These are phyloP conservation scores for Vigna angularis DNA, from an alignment of 306 rosid species.

Conservation along the genomic window DNA sequence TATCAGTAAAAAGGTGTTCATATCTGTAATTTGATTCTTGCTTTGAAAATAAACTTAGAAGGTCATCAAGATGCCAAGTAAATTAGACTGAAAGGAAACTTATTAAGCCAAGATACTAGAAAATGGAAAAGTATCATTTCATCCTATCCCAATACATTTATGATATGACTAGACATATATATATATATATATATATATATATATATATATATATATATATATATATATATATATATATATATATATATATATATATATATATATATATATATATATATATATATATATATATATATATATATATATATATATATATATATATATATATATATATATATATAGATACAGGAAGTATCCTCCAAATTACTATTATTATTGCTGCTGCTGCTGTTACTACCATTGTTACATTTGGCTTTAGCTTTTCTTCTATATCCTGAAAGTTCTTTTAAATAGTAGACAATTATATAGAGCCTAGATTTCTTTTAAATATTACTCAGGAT, in stretches of 20 bases:
- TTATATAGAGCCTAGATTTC: neutral
- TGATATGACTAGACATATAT: neutral
- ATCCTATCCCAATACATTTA: neutral
- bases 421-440: neutral
- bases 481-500: neutral
- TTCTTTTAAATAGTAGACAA: neutral
- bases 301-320: no score
- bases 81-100: slow-evolving; percentile 6
- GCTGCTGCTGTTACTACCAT: no score
- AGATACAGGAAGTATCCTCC: no score
- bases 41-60: neutral
- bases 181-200: no score
- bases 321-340: no score
- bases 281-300: no score
- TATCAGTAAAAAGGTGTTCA: neutral
- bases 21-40: neutral
- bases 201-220: no score
- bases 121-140: neutral
- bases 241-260: no score
- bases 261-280: no score
- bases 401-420: neutral
- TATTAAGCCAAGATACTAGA: neutral
- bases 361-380: no score
- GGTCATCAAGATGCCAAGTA: neutral
- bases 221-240: no score